Evolutionary conservation across 2,329 filamentous ascomycete species (phyloP).

Genomic region (Claviceps arundinis): DNA sequence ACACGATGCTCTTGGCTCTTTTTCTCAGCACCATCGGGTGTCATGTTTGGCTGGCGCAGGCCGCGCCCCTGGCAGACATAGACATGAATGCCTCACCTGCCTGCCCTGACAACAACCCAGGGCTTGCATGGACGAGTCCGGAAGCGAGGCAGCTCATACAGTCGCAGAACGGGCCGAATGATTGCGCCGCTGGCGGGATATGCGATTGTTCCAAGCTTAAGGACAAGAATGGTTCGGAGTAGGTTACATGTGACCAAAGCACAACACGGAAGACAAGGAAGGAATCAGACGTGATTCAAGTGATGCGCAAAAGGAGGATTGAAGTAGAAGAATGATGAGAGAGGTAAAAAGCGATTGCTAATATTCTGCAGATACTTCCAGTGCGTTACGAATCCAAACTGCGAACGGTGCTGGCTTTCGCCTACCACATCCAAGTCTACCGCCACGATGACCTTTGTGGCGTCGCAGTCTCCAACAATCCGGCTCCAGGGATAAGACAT

Average conservation of each 20-base stretch:
- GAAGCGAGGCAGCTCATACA: not conserved
- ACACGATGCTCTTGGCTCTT: not conserved
- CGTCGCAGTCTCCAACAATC: too few species aligned
- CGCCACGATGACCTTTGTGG: not conserved
- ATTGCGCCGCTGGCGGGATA: too few species aligned
- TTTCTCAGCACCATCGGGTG: not conserved
- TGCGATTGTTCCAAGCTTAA: conserved; percentile 17
- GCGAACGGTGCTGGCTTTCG: conserved; percentile 13
- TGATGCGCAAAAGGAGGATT: not conserved
- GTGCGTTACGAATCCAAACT: conserved; percentile 20
- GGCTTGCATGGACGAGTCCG: not conserved
- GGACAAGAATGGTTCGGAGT: conserved; percentile 19
- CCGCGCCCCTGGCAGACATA: not conserved
- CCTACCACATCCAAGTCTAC: not conserved
- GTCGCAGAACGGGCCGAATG: too few species aligned
- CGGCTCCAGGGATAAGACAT: too few species aligned
- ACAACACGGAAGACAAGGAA: not conserved
- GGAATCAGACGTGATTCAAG: too few species aligned
- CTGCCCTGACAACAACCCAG: not conserved
- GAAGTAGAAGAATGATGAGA: too few species aligned
- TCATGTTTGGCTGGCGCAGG: not conserved
- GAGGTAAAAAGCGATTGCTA: too few species aligned
- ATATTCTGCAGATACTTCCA: conserved; percentile 17
- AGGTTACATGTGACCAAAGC: not conserved
- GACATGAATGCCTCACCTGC: not conserved